Conservation (phyloP, 768 basidiomycete genomes). For the Fistulinella prunicolor region DNA sequence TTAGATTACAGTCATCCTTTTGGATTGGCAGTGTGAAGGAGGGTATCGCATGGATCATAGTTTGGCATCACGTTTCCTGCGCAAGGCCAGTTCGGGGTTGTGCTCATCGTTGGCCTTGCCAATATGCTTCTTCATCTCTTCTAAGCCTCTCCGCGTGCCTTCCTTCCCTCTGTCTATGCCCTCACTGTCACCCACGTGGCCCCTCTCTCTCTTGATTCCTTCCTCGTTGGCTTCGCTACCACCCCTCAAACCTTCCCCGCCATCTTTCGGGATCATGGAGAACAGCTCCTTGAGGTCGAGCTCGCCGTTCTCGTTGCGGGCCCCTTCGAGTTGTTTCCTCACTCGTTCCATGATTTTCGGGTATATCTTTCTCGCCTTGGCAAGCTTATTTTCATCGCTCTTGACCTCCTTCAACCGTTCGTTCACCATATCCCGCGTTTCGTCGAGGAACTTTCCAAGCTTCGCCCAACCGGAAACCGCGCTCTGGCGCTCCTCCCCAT, state of each 20-base stretch:
- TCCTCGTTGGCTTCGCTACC: constrained; percentile 6
- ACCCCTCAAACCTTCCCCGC: neutral
- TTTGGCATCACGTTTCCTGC: constrained; percentile 21
- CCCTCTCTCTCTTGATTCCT: neutral
- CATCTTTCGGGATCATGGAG: constrained; percentile 11
- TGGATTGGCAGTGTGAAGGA: neutral
- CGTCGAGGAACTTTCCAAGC: constrained; percentile 18
- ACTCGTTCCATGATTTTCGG: constrained; percentile 11
- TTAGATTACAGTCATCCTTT: neutral
- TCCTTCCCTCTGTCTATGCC: constrained; percentile 9
- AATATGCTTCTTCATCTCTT: constrained; percentile 9
- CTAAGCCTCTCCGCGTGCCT: constrained; percentile 6
- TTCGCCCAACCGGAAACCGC: constrained; percentile 4
- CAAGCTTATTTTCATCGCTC: constrained; percentile 18
- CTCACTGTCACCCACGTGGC: neutral
- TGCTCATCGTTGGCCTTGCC: constrained; percentile 8
- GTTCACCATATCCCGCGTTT: constrained; percentile 17
- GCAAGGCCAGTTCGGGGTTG: constrained; percentile 6
- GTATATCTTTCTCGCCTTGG: constrained; percentile 15
- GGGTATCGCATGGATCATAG: constrained; percentile 19
- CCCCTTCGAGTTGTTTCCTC: constrained; percentile 10
- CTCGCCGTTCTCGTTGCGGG: constrained; percentile 2
- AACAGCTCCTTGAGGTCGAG: constrained; percentile 5
- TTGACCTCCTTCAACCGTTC: constrained; percentile 14
- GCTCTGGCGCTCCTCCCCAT: neutral